phyloP scores from a whole-genome alignment of 495 filamentous ascomycete genomes.

The Annulohypoxylon bovei region DNA sequence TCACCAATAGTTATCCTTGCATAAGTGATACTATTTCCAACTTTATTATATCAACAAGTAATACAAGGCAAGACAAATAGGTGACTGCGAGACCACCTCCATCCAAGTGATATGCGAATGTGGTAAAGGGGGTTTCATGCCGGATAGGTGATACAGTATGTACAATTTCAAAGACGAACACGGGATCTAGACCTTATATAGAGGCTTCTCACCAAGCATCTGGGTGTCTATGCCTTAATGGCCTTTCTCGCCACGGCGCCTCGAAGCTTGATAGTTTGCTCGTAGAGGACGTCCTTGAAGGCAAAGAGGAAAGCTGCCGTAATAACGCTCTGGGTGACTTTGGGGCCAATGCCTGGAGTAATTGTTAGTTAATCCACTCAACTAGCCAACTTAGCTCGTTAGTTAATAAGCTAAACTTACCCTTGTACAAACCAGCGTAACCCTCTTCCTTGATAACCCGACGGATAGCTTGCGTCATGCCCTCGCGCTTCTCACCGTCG shows the following conservation, averaged over 20 bases:
- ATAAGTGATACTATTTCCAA: background rate
- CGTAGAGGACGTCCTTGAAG: constrained; percentile 88
- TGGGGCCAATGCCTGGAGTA: constrained; percentile 83
- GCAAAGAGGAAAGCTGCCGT: constrained; percentile 97
- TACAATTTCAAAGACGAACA: constrained; percentile 1
- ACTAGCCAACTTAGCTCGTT: background rate
- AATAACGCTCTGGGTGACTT: constrained; percentile 94
- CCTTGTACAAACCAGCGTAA: constrained; percentile 89
- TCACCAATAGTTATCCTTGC: background rate
- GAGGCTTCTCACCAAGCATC: background rate
- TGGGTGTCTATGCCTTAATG: constrained; percentile 46
- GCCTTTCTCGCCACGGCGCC: constrained; percentile 54
- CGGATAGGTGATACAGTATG: constrained; percentile 5
- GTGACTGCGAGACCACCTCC: background rate
- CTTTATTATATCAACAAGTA: background rate
- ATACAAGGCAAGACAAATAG: background rate
- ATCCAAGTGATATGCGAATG: background rate
- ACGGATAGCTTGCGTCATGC: constrained; percentile 76
- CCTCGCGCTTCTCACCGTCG: constrained; percentile 70
- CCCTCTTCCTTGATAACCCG: constrained; percentile 89
- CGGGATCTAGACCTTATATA: background rate
- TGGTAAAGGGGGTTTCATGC: background rate
- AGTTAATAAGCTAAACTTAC: constrained; percentile 58
- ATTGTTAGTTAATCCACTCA: constrained; percentile 2
- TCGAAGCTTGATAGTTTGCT: constrained; percentile 61